These are phyloP conservation scores for Pestalotiopsis sp. DNA, from an alignment of 2,329 filamentous ascomycete species.

Conservation along the genomic window DNA sequence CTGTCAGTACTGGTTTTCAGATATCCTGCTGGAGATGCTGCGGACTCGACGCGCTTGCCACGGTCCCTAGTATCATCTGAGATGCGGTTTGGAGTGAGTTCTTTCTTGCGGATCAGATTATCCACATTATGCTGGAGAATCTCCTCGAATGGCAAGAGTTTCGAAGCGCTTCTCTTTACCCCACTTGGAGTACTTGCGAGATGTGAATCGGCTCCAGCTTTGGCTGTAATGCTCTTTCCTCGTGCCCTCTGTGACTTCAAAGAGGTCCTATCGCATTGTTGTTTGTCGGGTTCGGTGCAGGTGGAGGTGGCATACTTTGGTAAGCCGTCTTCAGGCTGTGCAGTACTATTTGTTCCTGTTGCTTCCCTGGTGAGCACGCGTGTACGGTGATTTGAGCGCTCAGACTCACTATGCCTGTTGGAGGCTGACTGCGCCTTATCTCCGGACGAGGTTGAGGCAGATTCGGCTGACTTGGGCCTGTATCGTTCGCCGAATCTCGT, in stretches of 20 bases:
- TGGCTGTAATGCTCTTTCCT: not conserved
- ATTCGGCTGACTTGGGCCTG: constrained; percentile 19
- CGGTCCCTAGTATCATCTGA: constrained; percentile 11
- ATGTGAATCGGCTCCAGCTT: not conserved
- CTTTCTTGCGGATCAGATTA: constrained; percentile 37
- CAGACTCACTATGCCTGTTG: constrained; percentile 1
- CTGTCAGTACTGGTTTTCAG: constrained; percentile 34
- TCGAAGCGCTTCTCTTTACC: constrained; percentile 18
- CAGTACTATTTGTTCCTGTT: constrained; percentile 20
- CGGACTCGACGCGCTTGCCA: not conserved
- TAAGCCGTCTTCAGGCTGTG: constrained; percentile 35
- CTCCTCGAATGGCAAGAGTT: constrained; percentile 40
- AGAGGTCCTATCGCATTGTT: not conserved
- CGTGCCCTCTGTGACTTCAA: constrained; percentile 4
- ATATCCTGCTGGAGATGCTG: not conserved
- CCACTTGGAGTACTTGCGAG: constrained; percentile 30
- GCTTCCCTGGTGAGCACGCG: constrained; percentile 10
- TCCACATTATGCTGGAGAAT: constrained; percentile 41
- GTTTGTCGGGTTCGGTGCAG: constrained; percentile 3
- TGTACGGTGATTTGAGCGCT: too few species aligned
- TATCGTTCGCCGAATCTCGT: constrained; percentile 25
- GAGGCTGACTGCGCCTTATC: not conserved
- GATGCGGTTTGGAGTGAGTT: constrained; percentile 11
- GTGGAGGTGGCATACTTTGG: constrained; percentile 50
- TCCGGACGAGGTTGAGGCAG: constrained; percentile 9